Conservation (phyloP, 1,139 yeast species). For the Hyphopichia khmerensis region DNA sequence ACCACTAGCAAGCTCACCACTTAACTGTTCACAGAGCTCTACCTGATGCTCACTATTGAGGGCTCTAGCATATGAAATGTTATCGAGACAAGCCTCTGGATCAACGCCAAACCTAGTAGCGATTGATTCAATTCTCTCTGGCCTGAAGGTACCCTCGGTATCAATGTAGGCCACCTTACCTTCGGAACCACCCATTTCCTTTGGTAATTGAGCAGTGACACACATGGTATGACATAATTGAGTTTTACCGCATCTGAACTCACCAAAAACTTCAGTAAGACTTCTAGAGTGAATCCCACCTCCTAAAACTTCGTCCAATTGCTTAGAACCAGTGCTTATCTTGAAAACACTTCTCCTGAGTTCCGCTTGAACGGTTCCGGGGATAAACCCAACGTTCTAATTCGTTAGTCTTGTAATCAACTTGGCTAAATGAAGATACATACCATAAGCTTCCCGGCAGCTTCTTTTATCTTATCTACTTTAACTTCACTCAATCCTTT, state of each 20-base stretch:
- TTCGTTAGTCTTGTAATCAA: conserved; percentile 4
- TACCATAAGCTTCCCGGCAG: conserved; percentile 47
- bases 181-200: conserved; percentile 56
- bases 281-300: conserved; percentile 64
- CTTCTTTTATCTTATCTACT: conserved; percentile 63
- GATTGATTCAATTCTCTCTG: conserved; percentile 54
- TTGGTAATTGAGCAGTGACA: conserved; percentile 58
- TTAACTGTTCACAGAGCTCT: conserved; percentile 55
- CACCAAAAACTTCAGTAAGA: conserved; percentile 63
- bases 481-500: conserved; percentile 58
- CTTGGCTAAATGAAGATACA: conserved; percentile 5
- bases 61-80: conserved; percentile 58
- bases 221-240: conserved; percentile 61
- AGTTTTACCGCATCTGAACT: conserved; percentile 61
- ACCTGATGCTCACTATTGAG: conserved; percentile 61
- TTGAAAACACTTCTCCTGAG: conserved; percentile 45
- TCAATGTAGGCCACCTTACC: conserved; percentile 63
- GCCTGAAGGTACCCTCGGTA: conserved; percentile 61
- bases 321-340: conserved; percentile 55
- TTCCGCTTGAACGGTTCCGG: conserved; percentile 53
- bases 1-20: conserved; percentile 50
- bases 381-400: conserved; percentile 47
- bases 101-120: conserved; percentile 56
- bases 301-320: conserved; percentile 53
- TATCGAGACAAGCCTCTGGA: conserved; percentile 51